Base-by-base conservation (phyloP, 306 rosid genomes). In the Fragaria iinumae region DNA sequence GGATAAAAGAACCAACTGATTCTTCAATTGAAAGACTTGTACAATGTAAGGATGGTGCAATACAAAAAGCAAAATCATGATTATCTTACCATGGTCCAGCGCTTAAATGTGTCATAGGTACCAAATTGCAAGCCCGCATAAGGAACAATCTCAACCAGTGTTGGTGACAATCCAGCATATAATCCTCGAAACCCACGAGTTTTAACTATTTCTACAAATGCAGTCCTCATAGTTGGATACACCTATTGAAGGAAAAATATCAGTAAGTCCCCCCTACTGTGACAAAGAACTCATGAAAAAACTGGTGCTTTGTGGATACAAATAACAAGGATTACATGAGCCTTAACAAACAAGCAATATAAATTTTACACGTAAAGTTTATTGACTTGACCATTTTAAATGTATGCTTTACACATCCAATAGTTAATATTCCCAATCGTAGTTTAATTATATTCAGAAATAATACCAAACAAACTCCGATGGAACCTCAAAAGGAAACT, bases 71-170 rank as follows among this genome's bases (percentile, higher is more conserved):
- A 64, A 34, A 63, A 16, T 36, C 14, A 32, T 36, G 21, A 34
- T 16, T 82, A 84, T 83, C 86, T 85, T 77, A 93, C 97, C 91
- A 79, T 67, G 76, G 91, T 66, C 98, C 97, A 95, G 21, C 96
- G 92, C 90, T 90, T 95, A 80, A 95, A 95, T n/a, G 96, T 88
- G 77, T 92, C 97, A 47, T 89, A 90, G 69, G 96, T 95, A 49
- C 98, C 98, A 80, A 95, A 95, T 78, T 95, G 98, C 76, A 95
- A 83, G 5, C 98, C 98, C 3, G 98, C 98, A 69, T 95, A 95
- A 34, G 98, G 97, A 87, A 95, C 79, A 84, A 95, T 95, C 92
- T 95, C 97, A 76, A 95, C 96, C 84, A 95, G 84, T 32, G 96
- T 95, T 52, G 98, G 98, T 3, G 95, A 88, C 76, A 95, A 75